Evolutionary conservation across 2,329 filamentous ascomycete genomes (phyloP).

Genomic region (Rhynchosporium graminicola): DNA sequence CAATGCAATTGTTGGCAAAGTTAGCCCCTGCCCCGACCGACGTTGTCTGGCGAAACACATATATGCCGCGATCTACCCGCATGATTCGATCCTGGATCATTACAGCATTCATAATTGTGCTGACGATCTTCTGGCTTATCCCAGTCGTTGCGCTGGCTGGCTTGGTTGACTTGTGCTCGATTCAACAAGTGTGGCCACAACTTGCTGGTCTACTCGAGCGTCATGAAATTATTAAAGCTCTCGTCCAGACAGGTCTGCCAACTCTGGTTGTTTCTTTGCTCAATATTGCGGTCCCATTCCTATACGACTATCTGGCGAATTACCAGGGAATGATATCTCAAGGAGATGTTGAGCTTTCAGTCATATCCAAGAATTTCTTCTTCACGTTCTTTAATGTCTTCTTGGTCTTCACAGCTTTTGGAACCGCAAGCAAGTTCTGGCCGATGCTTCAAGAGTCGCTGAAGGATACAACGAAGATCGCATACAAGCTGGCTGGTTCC

Average conservation of each 20-base stretch:
- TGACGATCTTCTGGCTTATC: conserved; percentile 87
- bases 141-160: conserved; percentile 79
- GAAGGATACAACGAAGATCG: conserved; percentile 77
- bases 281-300: conserved; percentile 85
- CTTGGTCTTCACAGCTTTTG: conserved; percentile 86
- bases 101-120: conserved; percentile 76
- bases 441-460: conserved; percentile 71
- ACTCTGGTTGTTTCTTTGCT: conserved; percentile 84
- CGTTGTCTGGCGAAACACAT: conserved; percentile 95
- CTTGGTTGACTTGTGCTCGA: conserved; percentile 78
- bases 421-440: conserved; percentile 75
- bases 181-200: conserved; percentile 69
- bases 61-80: conserved; percentile 71
- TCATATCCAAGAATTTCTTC: conserved; percentile 99
- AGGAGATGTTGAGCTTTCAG: conserved; percentile 88
- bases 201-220: conserved; percentile 67
- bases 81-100: conserved; percentile 81
- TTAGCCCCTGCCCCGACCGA: conserved; percentile 86
- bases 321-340: conserved; percentile 93
- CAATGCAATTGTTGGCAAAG: conserved; percentile 81
- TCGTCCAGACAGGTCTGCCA: conserved; percentile 85
- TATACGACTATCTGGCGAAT: conserved; percentile 92
- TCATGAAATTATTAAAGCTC: conserved; percentile 69
- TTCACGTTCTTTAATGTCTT: conserved; percentile 99
- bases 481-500: conserved; percentile 71